A percentile compares a stretch with the other conserved stretches of the same genome.
phyloP scores from a whole-genome alignment of 1,284 basidiomycete genomes.

The Pseudozyma sp. region DNA sequence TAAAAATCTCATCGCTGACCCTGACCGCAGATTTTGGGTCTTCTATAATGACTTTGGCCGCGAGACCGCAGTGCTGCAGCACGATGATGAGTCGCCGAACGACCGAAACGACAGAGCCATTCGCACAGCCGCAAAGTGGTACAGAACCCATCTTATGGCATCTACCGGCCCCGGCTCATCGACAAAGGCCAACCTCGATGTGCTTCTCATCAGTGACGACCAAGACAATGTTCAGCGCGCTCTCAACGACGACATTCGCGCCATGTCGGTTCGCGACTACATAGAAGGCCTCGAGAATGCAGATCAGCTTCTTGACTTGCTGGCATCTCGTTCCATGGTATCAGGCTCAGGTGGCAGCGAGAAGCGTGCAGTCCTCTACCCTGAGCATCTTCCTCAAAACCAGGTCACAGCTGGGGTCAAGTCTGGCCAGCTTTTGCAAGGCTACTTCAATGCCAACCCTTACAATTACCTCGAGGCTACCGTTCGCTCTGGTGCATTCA shows the following conservation, averaged over 20 bases:
- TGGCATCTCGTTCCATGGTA: slow-evolving; percentile 56
- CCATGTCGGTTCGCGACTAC: slow-evolving; percentile 65
- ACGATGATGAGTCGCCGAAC: slow-evolving; percentile 63
- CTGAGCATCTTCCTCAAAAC: slow-evolving; percentile 82
- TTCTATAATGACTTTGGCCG: slow-evolving; percentile 64
- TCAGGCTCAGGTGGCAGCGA: slow-evolving; percentile 35
- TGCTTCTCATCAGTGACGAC: slow-evolving; percentile 78
- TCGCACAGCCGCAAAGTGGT: slow-evolving; percentile 62
- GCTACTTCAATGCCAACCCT: slow-evolving; percentile 92
- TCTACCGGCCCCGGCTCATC: slow-evolving; percentile 38
- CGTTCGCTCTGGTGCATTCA: slow-evolving; percentile 80
- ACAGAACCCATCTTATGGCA: slow-evolving; percentile 55
- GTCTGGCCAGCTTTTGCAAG: slow-evolving; percentile 84
- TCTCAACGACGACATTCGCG: slow-evolving; percentile 51
- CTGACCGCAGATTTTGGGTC: slow-evolving; percentile 64
- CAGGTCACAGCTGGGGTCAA: slow-evolving; percentile 86
- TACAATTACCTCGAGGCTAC: slow-evolving; percentile 95
- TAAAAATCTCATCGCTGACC: slow-evolving; percentile 62
- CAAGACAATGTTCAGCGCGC: slow-evolving; percentile 80
- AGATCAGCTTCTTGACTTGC: slow-evolving; percentile 62
- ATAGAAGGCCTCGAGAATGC: slow-evolving; percentile 59
- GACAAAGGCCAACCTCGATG: slow-evolving; percentile 50
- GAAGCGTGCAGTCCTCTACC: slow-evolving; percentile 56
- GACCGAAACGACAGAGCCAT: slow-evolving; percentile 67
- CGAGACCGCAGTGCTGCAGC: slow-evolving; percentile 53